Evolutionary conservation across 805 yeast genomes (phyloP).

Genomic region (Saturnispora bothae): DNA sequence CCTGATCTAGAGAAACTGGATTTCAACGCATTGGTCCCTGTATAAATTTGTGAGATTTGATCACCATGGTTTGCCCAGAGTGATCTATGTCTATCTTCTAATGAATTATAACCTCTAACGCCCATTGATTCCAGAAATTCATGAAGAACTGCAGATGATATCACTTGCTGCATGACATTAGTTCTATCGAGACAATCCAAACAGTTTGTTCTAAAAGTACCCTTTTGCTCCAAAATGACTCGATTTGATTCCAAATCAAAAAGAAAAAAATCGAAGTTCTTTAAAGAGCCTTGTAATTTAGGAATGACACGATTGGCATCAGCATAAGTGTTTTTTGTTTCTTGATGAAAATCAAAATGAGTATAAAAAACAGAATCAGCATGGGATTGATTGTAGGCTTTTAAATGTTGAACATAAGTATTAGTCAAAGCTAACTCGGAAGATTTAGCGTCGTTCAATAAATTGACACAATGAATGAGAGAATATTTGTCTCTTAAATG

Average conservation of each 20-base stretch:
- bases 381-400: constrained; percentile 28
- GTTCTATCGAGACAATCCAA: constrained; percentile 93
- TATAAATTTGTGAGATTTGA: constrained; percentile 87
- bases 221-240: constrained; percentile 67
- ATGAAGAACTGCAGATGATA: constrained; percentile 63
- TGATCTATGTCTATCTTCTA: constrained; percentile 66
- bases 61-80: constrained; percentile 99
- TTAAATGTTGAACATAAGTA: constrained; percentile 53
- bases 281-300: constrained; percentile 51
- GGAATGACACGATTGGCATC: constrained; percentile 67
- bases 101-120: constrained; percentile 34
- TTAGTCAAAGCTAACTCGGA: constrained; percentile 65
- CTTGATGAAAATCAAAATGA: constrained; percentile 88
- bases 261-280: constrained; percentile 74
- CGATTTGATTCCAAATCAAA: constrained; percentile 49
- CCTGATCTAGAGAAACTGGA: constrained; percentile 92
- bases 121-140: constrained; percentile 27
- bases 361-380: constrained; percentile 46
- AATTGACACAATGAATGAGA: constrained; percentile 78
- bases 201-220: constrained; percentile 89
- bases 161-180: constrained; percentile 75
- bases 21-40: constrained; percentile 95
- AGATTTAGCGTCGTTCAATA: constrained; percentile 62
- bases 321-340: constrained; percentile 82
- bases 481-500: constrained; percentile 67